Percentiles rank a stretch among this genome's conserved stretches.
Conservation (phyloP, 2,329 filamentous ascomycete genomes). For the Paraconiothyrium brasiliense region DNA sequence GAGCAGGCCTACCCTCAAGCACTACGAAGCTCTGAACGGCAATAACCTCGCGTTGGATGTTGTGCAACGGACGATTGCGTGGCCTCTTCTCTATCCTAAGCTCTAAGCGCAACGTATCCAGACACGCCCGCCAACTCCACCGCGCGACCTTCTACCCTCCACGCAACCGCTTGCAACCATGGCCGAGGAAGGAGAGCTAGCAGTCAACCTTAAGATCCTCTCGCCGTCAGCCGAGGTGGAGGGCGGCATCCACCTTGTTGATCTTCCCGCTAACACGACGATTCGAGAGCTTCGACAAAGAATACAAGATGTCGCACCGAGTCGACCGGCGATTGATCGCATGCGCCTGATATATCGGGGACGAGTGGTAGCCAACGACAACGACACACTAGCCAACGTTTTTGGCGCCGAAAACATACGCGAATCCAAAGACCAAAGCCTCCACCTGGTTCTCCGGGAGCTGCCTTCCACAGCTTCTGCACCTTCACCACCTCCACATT, state of each 20-base stretch:
- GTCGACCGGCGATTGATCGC: slow-evolving; percentile 46
- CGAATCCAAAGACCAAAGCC: slow-evolving; percentile 47
- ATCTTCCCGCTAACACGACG: slow-evolving; percentile 52
- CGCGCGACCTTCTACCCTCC: slow-evolving; percentile 10
- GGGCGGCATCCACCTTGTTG: slow-evolving; percentile 41
- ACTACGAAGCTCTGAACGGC: neutral
- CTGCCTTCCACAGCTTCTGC: slow-evolving; percentile 29
- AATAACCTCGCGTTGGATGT: neutral
- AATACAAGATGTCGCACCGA: slow-evolving; percentile 61
- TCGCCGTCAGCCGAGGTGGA: slow-evolving; percentile 52
- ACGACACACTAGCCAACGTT: slow-evolving; percentile 58
- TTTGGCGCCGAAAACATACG: slow-evolving; percentile 59
- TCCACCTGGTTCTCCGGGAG: slow-evolving; percentile 52
- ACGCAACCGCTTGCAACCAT: slow-evolving; percentile 26
- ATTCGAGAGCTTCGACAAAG: slow-evolving; percentile 62
- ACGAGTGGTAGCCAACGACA: slow-evolving; percentile 60
- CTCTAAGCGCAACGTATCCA: slow-evolving; percentile 45
- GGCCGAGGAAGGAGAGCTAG: slow-evolving; percentile 29
- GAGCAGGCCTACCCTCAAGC: neutral
- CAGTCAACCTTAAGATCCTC: slow-evolving; percentile 51
- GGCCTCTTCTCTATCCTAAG: slow-evolving; percentile 3
- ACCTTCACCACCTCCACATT: slow-evolving; percentile 33
- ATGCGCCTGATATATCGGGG: slow-evolving; percentile 69
- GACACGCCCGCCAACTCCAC: slow-evolving; percentile 24
- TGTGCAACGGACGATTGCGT: neutral